Evolutionary conservation across 2,329 filamentous ascomycete genomes (phyloP).

Genomic region (Fusarium algeriense): DNA sequence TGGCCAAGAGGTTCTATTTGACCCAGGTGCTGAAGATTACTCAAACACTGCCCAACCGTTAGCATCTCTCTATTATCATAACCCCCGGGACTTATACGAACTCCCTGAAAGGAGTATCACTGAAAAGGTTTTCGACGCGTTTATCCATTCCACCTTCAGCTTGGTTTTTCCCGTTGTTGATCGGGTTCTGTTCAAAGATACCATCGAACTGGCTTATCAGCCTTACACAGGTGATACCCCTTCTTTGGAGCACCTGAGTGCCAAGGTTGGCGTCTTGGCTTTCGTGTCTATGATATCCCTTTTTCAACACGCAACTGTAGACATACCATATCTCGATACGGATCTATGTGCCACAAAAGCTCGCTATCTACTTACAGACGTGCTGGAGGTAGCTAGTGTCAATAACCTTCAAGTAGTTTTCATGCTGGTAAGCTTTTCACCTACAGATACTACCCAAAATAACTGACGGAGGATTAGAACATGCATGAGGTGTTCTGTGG

Average conservation of each 20-base stretch:
- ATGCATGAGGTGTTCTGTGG: slow-evolving; percentile 59
- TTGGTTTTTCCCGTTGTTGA: slow-evolving; percentile 64
- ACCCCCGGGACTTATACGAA: slow-evolving; percentile 14
- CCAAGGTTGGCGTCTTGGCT: slow-evolving; percentile 62
- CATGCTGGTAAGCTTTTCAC: slow-evolving; percentile 59
- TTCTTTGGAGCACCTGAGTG: slow-evolving; percentile 49
- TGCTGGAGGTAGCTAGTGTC: slow-evolving; percentile 58
- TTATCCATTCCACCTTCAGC: slow-evolving; percentile 52
- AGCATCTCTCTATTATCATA: slow-evolving; percentile 1
- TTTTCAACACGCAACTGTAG: slow-evolving; percentile 31
- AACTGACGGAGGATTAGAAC: slow-evolving; percentile 48
- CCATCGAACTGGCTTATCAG: slow-evolving; percentile 59
- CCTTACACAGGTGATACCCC: slow-evolving; percentile 19
- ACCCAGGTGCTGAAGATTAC: background rate
- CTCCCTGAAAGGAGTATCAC: slow-evolving; percentile 46
- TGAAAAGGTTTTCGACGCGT: slow-evolving; percentile 42
- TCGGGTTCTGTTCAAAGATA: slow-evolving; percentile 58
- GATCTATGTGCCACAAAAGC: slow-evolving; percentile 57
- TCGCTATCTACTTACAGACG: slow-evolving; percentile 56
- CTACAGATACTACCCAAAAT: rapidly evolving
- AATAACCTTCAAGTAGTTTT: slow-evolving; percentile 59
- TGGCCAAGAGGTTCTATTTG: slow-evolving; percentile 21
- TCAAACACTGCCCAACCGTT: background rate
- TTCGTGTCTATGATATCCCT: slow-evolving; percentile 57
- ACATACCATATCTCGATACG: slow-evolving; percentile 51